Conservation (phyloP, 805 yeast species). For the Kregervanrija fluxuum region DNA sequence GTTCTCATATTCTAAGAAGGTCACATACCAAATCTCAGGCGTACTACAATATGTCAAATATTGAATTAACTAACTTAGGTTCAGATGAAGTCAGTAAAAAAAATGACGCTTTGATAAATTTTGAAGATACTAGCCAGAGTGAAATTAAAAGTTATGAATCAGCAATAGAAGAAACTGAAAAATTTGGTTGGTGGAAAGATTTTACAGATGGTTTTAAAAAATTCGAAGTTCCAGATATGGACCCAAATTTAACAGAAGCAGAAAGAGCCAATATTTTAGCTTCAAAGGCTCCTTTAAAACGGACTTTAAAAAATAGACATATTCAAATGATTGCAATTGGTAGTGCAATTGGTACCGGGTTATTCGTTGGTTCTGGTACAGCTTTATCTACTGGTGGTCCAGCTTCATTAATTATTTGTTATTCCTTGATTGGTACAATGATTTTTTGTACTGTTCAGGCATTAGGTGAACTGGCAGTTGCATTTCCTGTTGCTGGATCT, state of each 20-base stretch:
- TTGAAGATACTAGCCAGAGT: no score
- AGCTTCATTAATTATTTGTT: conserved; percentile 52
- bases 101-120: no score
- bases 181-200: conserved; percentile 2
- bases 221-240: conserved; percentile 25
- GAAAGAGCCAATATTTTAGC: conserved; percentile 38
- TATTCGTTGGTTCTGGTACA: conserved; percentile 64
- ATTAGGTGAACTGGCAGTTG: conserved; percentile 52
- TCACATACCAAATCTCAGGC: no score
- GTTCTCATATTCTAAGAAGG: no score
- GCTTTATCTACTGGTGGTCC: conserved; percentile 62
- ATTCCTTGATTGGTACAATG: conserved; percentile 48
- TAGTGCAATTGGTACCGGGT: conserved; percentile 75
- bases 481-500: conserved; percentile 53
- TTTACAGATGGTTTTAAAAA: conserved; percentile 21
- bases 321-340: conserved; percentile 75
- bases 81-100: no score
- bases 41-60: no score
- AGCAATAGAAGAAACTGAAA: no score
- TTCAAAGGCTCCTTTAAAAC: conserved; percentile 38
- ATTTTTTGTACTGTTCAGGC: conserved; percentile 56
- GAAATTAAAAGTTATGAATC: no score
- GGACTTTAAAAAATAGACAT: conserved; percentile 53
- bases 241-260: conserved; percentile 32
- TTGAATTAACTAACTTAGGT: no score